These are phyloP conservation scores for Rhizopus sp. DNA, from an alignment of 371 early-diverging fungal genomes.

Conservation along the genomic window DNA sequence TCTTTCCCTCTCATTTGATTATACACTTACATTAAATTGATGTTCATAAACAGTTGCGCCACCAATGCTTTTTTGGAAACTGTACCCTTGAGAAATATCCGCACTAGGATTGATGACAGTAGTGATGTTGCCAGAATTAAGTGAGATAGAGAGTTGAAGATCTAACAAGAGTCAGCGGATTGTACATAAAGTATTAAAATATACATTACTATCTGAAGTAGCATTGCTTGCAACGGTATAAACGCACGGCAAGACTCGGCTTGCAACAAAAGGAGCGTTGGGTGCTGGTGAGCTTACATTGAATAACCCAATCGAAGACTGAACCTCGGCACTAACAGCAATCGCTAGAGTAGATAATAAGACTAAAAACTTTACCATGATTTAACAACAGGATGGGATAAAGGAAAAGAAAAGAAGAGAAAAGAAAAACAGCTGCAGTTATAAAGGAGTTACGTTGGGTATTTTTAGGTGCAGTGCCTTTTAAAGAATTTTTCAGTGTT, in stretches of 20 bases:
- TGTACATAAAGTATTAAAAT: no score
- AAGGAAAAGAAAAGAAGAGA: no score
- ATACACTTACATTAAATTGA: slow-evolving; percentile 31
- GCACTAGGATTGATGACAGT: slow-evolving; percentile 19
- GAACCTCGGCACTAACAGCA: slow-evolving; percentile 21
- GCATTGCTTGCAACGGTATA: slow-evolving; percentile 32
- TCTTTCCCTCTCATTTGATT: neutral
- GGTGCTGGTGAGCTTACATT: slow-evolving; percentile 34
- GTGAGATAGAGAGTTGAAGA: slow-evolving; percentile 28
- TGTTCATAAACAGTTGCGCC: slow-evolving; percentile 37
- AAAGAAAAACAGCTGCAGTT: no score
- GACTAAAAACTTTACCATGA: slow-evolving; percentile 7
- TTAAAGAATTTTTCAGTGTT: no score
- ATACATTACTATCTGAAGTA: slow-evolving; percentile 29
- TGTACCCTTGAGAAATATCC: slow-evolving; percentile 37
- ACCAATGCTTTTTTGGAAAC: slow-evolving; percentile 26
- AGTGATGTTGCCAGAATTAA: slow-evolving; percentile 12
- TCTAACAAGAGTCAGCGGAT: neutral
- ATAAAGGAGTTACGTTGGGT: no score
- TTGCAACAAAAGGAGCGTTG: slow-evolving; percentile 37
- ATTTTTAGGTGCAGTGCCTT: no score
- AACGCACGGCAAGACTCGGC: slow-evolving; percentile 42
- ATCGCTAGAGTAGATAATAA: slow-evolving; percentile 14
- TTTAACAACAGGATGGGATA: neutral
- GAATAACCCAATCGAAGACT: slow-evolving; percentile 25